Evolutionary conservation across 225 moss, liverwort and hornwort genomes (phyloP).

Genomic region (Anthoceros angustus): DNA sequence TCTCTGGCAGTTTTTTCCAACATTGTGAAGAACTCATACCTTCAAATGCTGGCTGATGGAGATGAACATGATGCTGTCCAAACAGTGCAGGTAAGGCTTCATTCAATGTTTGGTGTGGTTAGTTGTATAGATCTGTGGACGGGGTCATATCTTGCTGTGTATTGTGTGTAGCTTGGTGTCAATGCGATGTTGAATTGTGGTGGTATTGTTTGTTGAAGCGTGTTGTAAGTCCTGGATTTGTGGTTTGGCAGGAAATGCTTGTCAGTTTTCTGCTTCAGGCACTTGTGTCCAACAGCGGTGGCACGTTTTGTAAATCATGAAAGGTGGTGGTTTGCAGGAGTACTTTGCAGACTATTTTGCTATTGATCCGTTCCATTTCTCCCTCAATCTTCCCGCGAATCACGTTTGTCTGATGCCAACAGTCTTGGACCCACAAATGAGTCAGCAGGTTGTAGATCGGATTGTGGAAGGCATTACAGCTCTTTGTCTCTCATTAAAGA

Average conservation of each 20-base stretch:
- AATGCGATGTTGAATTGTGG: no score
- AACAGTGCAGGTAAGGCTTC: conserved; percentile 62
- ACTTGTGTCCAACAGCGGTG: neutral
- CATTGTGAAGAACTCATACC: conserved; percentile 76
- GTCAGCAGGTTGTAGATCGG: conserved; percentile 78
- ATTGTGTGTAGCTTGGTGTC: no score
- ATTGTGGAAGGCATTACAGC: conserved; percentile 93
- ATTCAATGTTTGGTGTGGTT: neutral
- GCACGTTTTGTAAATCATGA: conserved; percentile 1
- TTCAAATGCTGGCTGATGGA: conserved; percentile 90
- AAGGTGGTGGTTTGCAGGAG: conserved; percentile 41
- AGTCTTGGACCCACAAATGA: conserved; percentile 70
- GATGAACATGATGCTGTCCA: conserved; percentile 90
- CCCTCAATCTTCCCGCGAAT: conserved; percentile 79
- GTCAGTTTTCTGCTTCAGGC: conserved; percentile 4
- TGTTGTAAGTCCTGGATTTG: conserved; percentile 5
- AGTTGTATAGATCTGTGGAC: neutral
- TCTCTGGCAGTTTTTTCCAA: conserved; percentile 74
- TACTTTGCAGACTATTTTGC: conserved; percentile 95
- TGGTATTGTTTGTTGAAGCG: neutral
- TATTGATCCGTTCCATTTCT: conserved; percentile 89
- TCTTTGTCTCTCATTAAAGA: conserved; percentile 80
- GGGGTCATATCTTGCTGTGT: no score
- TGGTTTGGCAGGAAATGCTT: conserved; percentile 4
- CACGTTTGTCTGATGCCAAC: conserved; percentile 89